A percentile compares a stretch with the other conserved stretches of the same genome.
phyloP scores from a whole-genome alignment of 805 yeast genomes.

The Starmerella riodocensis region DNA sequence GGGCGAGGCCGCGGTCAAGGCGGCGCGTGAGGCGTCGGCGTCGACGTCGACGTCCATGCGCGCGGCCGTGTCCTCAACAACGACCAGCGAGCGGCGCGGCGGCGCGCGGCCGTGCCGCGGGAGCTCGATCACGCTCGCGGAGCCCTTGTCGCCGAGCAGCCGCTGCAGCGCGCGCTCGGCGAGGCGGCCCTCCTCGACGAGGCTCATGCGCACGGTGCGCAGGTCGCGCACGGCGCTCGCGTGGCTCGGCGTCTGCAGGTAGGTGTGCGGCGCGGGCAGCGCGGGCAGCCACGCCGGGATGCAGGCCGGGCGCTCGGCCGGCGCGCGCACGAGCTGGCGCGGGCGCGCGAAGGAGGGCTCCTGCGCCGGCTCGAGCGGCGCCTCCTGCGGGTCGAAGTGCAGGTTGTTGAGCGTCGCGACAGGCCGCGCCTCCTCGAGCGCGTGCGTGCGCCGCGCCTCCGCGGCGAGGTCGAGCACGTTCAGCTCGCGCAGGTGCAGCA shows the following conservation, averaged over 20 bases:
- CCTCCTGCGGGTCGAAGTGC: slow-evolving; percentile 23
- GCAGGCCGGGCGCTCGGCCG: slow-evolving; percentile 31
- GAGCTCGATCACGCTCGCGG: slow-evolving; percentile 19
- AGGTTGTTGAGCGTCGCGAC: slow-evolving; percentile 23
- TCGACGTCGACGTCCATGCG: neutral
- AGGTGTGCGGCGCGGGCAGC: slow-evolving; percentile 90
- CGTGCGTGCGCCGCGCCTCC: slow-evolving; percentile 20
- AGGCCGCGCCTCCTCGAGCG: slow-evolving; percentile 11
- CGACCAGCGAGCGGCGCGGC: slow-evolving; percentile 1
- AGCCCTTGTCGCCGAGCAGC: slow-evolving; percentile 30
- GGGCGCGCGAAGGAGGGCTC: slow-evolving; percentile 43
- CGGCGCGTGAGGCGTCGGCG: neutral
- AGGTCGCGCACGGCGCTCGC: slow-evolving; percentile 54
- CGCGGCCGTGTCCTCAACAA: slow-evolving; percentile 1
- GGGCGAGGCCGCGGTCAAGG: slow-evolving; percentile 10
- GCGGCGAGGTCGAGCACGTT: slow-evolving; percentile 24
- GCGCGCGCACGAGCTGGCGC: slow-evolving; percentile 40
- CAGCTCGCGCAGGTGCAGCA: slow-evolving; percentile 24
- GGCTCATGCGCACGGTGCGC: slow-evolving; percentile 49
- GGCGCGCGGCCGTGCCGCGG: neutral
- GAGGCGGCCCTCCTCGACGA: slow-evolving; percentile 67
- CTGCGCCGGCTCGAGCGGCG: slow-evolving; percentile 32
- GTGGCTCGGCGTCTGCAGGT: slow-evolving; percentile 60
- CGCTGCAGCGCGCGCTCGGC: slow-evolving; percentile 68
- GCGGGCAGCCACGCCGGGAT: slow-evolving; percentile 73